phyloP scores from a whole-genome alignment of 768 basidiomycete species.

The Calocera cornea region DNA sequence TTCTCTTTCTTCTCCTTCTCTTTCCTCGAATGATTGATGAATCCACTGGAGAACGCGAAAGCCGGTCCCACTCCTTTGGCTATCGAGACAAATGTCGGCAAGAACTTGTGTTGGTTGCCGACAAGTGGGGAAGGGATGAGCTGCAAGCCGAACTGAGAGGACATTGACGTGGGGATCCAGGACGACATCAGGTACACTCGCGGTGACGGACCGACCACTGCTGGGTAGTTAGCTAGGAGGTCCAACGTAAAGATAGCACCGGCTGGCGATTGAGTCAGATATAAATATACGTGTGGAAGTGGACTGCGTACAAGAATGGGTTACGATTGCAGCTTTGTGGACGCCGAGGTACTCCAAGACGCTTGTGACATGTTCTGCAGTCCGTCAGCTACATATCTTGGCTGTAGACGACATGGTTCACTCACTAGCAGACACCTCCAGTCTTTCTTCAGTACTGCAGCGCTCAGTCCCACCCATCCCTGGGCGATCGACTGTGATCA shows the following conservation, averaged over 20 bases:
- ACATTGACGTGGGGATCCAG: not conserved
- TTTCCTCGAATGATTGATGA: not conserved
- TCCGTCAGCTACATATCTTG: too few relatives aligned
- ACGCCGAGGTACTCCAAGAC: not conserved
- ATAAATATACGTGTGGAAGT: not conserved
- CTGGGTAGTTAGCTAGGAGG: not conserved
- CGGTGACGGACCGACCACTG: not conserved
- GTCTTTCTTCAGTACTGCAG: not conserved
- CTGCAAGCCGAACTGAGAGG: not conserved
- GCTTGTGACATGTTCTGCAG: not conserved
- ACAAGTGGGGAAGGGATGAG: not conserved
- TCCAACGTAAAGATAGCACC: not conserved
- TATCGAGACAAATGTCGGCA: not conserved
- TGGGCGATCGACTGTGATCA: not conserved
- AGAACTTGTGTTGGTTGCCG: not conserved
- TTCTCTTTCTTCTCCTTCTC: not conserved
- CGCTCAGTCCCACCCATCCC: not conserved
- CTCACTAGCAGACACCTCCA: not conserved
- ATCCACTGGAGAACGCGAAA: not conserved
- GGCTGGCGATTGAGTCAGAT: not conserved
- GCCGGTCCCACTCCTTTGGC: not conserved
- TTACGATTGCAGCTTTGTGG: not conserved
- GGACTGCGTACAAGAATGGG: not conserved
- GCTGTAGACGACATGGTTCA: too few relatives aligned
- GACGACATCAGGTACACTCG: not conserved